Evolutionary conservation across 2,329 filamentous ascomycete species (phyloP).

Genomic region (Calonectria leucothoes): DNA sequence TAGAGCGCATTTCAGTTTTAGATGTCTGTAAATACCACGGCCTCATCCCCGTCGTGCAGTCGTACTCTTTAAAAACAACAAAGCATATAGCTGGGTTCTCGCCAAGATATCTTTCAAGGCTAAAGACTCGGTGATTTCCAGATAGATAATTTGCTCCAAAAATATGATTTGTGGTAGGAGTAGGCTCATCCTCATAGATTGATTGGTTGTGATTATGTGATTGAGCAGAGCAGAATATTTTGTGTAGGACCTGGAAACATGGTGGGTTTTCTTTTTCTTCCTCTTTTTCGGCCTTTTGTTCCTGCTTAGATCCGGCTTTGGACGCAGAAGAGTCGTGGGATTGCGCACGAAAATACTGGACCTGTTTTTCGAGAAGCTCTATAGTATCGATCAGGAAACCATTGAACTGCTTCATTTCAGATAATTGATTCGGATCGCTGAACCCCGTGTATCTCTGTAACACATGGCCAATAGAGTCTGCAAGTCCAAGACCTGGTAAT

Average conservation of each 20-base stretch:
- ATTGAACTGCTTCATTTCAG: background rate
- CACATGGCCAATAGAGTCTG: background rate
- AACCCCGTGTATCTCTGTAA: background rate
- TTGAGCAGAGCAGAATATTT: background rate
- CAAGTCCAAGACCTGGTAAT: background rate
- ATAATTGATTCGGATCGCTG: too few relatives aligned
- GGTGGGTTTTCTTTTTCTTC: background rate
- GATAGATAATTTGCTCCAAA: too few relatives aligned
- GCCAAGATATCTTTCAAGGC: background rate
- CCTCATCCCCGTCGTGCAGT: background rate
- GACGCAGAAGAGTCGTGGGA: background rate
- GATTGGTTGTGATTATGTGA: background rate
- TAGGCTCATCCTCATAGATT: background rate
- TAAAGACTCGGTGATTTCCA: background rate
- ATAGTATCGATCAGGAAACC: background rate
- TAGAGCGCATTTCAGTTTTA: background rate
- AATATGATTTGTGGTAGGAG: background rate
- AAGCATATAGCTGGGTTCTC: background rate
- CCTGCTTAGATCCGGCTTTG: background rate
- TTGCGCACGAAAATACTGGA: background rate
- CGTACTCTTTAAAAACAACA: background rate
- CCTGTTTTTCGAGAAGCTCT: background rate
- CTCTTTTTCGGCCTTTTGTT: background rate
- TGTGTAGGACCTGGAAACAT: background rate
- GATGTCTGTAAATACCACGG: background rate